These are phyloP conservation scores for Xylaria sp. DNA, from an alignment of 2,329 filamentous ascomycete species.

Conservation along the genomic window DNA sequence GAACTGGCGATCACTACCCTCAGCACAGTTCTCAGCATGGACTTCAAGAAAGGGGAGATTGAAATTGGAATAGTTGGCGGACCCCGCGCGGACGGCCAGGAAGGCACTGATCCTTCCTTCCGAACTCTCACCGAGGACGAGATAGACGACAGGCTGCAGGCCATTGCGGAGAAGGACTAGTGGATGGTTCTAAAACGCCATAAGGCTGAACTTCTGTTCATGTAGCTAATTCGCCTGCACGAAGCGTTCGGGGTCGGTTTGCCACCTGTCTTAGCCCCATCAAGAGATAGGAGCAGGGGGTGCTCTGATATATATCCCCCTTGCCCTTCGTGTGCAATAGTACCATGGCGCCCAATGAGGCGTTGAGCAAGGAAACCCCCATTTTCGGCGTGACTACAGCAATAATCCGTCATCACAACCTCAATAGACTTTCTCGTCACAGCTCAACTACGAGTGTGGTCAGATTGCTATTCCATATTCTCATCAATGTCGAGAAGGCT, in stretches of 20 bases:
- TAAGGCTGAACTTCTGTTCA: constrained; percentile 42
- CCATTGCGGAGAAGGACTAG: constrained; percentile 98
- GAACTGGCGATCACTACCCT: constrained; percentile 95
- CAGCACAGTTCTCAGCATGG: constrained; percentile 96
- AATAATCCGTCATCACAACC: constrained; percentile 7
- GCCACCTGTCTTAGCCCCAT: constrained; percentile 32
- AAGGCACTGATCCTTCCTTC: constrained; percentile 83
- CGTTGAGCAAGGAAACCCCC: constrained; percentile 35
- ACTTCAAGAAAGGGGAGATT: constrained; percentile 99
- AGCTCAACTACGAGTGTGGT: constrained; percentile 9
- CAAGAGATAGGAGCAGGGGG: constrained; percentile 36
- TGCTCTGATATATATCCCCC: constrained; percentile 37
- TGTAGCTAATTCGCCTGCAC: constrained; percentile 38
- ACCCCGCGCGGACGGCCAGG: constrained; percentile 81
- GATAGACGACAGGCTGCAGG: constrained; percentile 97
- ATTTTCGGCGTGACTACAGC: constrained; percentile 26
- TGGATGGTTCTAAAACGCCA: constrained; percentile 43
- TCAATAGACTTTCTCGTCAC: constrained; percentile 23
- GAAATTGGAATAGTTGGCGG: constrained; percentile 98
- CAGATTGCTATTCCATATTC: constrained; percentile 27
- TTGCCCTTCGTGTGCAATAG: constrained; percentile 41
- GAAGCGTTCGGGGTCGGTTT: constrained; percentile 19
- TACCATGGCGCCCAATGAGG: constrained; percentile 40
- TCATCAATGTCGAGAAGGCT: constrained; percentile 19
- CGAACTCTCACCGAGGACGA: constrained; percentile 93